phyloP scores from a whole-genome alignment of 2,329 filamentous ascomycete species.

The Cytospora paraplurivora region DNA sequence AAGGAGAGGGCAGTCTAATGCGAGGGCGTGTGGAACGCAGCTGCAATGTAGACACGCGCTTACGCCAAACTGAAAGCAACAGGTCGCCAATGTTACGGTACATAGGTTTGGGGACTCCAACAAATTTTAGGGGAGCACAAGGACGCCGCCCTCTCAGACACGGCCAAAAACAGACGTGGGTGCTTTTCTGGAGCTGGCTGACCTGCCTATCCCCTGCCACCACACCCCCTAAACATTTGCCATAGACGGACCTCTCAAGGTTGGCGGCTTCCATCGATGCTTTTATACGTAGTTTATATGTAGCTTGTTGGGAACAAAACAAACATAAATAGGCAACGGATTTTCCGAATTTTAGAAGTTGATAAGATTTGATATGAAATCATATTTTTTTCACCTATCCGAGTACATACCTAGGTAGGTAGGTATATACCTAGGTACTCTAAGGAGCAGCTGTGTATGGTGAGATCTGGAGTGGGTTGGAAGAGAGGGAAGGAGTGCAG shows the following conservation, averaged over 20 bases:
- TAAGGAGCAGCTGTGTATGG: not conserved
- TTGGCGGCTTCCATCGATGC: not conserved
- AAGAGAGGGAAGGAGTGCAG: constrained; percentile 9
- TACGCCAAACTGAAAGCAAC: constrained; percentile 20
- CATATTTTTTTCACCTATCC: no score
- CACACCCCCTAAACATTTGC: not conserved
- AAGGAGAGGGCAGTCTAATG: not conserved
- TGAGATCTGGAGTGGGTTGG: not conserved
- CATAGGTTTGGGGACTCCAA: constrained; percentile 15
- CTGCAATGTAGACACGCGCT: constrained; percentile 14
- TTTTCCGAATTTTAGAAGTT: no score
- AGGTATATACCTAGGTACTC: not conserved
- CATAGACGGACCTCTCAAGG: not conserved
- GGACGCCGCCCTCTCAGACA: constrained; percentile 14
- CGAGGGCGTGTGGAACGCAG: constrained; percentile 6
- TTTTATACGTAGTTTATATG: not conserved
- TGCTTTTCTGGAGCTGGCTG: constrained; percentile 21
- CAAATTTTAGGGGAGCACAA: constrained; percentile 16
- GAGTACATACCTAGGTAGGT: not conserved
- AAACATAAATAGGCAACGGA: no score
- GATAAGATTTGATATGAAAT: no score
- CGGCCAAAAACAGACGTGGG: constrained; percentile 9
- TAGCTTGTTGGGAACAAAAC: not conserved
- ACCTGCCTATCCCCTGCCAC: constrained; percentile 1
- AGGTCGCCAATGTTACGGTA: constrained; percentile 14